phyloP scores from a whole-genome alignment of 1,139 yeast species.

The Maudiozyma humilis region DNA sequence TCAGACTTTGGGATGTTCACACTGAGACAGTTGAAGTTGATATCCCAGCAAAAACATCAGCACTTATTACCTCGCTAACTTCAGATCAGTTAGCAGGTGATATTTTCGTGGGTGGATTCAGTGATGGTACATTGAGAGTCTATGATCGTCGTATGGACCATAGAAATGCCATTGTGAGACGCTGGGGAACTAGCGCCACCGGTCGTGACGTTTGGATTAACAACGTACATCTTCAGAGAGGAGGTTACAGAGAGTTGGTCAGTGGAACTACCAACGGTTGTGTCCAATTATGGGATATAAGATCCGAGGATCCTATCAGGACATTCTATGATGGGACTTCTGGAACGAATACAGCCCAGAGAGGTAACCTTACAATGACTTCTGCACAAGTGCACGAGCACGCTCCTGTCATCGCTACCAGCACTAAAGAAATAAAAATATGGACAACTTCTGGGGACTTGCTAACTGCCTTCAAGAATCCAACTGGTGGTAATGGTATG shows the following conservation, averaged over 20 bases:
- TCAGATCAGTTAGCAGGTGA: constrained; percentile 97
- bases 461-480: constrained; percentile 54
- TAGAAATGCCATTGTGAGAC: constrained; percentile 75
- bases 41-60: constrained; percentile 84
- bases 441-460: constrained; percentile 84
- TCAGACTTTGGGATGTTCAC: constrained; percentile 94
- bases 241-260: constrained; percentile 84
- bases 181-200: constrained; percentile 48
- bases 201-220: constrained; percentile 50
- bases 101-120: constrained; percentile 83
- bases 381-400: constrained; percentile 86
- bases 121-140: constrained; percentile 83
- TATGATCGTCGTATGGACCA: constrained; percentile 84
- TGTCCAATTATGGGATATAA: constrained; percentile 84
- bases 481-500: constrained; percentile 31
- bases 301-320: constrained; percentile 62
- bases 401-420: constrained; percentile 88
- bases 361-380: constrained; percentile 38
- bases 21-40: constrained; percentile 80
- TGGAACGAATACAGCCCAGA: constrained; percentile 14
- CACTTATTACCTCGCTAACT: constrained; percentile 81
- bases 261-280: constrained; percentile 79
- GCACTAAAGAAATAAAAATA: constrained; percentile 69
- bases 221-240: constrained; percentile 91
- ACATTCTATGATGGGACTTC: constrained; percentile 51